Base-by-base conservation (phyloP, 208 protist genomes). In the Angomonas desouzai region DNA sequence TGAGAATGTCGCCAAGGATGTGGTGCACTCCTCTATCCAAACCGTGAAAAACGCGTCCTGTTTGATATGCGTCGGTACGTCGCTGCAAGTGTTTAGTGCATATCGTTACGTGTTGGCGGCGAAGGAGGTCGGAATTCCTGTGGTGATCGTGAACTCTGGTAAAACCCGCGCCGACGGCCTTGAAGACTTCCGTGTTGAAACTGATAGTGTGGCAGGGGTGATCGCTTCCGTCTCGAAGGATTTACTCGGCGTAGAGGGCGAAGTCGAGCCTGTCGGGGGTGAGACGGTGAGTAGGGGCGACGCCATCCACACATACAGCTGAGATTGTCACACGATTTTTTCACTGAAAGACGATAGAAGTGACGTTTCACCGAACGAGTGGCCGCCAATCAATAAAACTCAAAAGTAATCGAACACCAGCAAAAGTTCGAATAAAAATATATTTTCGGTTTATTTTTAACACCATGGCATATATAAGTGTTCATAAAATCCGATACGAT, bases 11-110 rank as follows among this genome's bases (percentile, higher is more conserved):
- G 71, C 71, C 1, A 62, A 43, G 20, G 36, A 34, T n/a, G 55
- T 58, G 3, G 74, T 93, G 10, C 36, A 65, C 0, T 16, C 28
- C 3, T 72, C 74, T 27, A 66, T 83, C 32, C 30, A 48, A 3
- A 3, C 66, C 1, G 67, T 93, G 22, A 49, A 66, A 0, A 58
- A 38, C 1, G 70, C 78, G 0, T 78, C 75, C 27, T 87, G 62
- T 36, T 59, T 91, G 28, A 25, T 93, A 27, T 89, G 79, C 58
- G 49, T 90, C n/a, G 87, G 87, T 1, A 92, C 87, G 1, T 92
- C 87, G 0, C 71, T 93, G 49, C 72, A 86, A 61, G 87, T 93
- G 20, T 90, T 74, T 65, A 90, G 84, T 23, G 79, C 83, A 13
- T 90, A 81, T 40, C 83, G 87, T 7, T 92, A 86, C 63, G 77